Evolutionary conservation across 2,329 filamentous ascomycete genomes (phyloP).

Genomic region (Aspergillus phoenicis): DNA sequence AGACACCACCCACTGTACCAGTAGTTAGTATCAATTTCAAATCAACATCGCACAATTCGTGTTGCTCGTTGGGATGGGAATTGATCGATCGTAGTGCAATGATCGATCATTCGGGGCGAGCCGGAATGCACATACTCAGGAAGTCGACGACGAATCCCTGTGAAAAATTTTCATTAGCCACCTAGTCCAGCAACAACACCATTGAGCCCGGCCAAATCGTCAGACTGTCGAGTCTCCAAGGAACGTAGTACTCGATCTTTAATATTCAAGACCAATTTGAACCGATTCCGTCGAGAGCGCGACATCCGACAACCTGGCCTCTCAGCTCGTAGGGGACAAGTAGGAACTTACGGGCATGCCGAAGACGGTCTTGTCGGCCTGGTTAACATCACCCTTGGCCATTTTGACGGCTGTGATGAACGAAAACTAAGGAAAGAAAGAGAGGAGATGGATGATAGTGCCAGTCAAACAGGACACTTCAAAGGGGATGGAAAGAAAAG

Average conservation of each 20-base stretch:
- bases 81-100: conserved; percentile 15
- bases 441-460: conserved; percentile 42
- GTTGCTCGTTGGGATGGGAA: not conserved
- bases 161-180: conserved; percentile 37
- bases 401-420: conserved; percentile 49
- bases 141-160: conserved; percentile 97
- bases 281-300: conserved; percentile 10
- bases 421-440: conserved; percentile 44
- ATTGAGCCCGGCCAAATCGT: conserved; percentile 11
- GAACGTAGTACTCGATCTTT: not conserved
- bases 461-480: conserved; percentile 37
- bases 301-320: conserved; percentile 14
- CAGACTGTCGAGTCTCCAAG: not conserved
- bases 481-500: conserved; percentile 42
- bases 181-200: conserved; percentile 1
- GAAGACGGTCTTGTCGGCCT: conserved; percentile 57
- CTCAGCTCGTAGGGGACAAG: conserved; percentile 16
- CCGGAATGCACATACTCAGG: conserved; percentile 75
- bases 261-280: not conserved
- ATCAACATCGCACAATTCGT: not conserved
- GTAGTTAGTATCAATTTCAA: conserved; percentile 45
- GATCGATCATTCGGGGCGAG: conserved; percentile 5
- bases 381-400: conserved; percentile 51
- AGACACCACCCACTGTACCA: conserved; percentile 96
- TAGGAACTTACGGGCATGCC: conserved; percentile 53